These are phyloP conservation scores for Eimeria acervulina DNA, from an alignment of 169 alveolate genomes.

Conservation along the genomic window DNA sequence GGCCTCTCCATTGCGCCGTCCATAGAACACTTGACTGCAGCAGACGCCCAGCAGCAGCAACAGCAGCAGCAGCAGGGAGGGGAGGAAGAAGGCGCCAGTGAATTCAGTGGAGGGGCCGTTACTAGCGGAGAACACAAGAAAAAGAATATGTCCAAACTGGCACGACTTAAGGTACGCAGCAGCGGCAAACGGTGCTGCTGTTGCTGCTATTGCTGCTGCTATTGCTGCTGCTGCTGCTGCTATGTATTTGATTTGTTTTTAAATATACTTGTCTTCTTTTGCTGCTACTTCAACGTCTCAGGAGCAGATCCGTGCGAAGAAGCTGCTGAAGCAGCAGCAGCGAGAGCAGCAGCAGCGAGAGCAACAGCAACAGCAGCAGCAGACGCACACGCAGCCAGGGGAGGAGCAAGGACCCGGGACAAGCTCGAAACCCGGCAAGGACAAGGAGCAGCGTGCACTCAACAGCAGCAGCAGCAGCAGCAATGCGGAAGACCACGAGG, in stretches of 20 bases:
- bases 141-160: slow-evolving; percentile 79
- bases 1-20: slow-evolving; percentile 65
- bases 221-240: neutral
- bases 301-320: slow-evolving; percentile 55
- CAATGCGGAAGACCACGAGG: slow-evolving; percentile 1
- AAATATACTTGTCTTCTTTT: neutral
- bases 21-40: neutral
- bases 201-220: neutral
- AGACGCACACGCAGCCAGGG: neutral
- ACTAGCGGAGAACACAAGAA: slow-evolving; percentile 71
- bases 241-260: neutral
- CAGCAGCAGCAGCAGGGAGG: slow-evolving; percentile 61
- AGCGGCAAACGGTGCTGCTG: neutral
- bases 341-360: slow-evolving; percentile 39
- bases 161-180: slow-evolving; percentile 72
- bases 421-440: neutral
- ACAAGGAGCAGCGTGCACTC: neutral
- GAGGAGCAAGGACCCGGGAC: neutral
- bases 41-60: slow-evolving; percentile 5
- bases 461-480: slow-evolving; percentile 11
- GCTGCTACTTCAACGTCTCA: neutral
- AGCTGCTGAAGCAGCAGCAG: slow-evolving; percentile 48
- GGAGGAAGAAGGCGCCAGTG: neutral
- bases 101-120: slow-evolving; percentile 50
- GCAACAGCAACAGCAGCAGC: slow-evolving; percentile 47